A percentile compares a stretch with the other conserved stretches of the same genome.
These are phyloP conservation scores for Fonsecaea monophora DNA, from an alignment of 2,329 filamentous ascomycete genomes.

Conservation along the genomic window DNA sequence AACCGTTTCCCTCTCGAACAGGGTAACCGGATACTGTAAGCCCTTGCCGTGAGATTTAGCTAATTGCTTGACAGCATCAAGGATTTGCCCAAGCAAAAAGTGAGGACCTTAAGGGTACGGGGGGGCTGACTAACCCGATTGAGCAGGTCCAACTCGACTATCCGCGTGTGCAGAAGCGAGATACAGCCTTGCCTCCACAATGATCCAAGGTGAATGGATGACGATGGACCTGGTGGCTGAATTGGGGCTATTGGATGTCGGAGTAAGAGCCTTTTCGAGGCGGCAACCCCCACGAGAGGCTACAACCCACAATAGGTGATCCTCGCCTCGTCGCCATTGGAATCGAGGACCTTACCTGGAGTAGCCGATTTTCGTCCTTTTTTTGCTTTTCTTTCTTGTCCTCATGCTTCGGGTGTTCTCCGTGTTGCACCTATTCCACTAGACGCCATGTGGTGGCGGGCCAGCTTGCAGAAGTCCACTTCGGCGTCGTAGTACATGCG, in stretches of 20 bases:
- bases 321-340: neutral
- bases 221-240: neutral
- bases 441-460: neutral
- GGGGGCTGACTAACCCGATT: neutral
- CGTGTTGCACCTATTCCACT: neutral
- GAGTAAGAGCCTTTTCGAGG: neutral
- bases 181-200: constrained; percentile 13
- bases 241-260: neutral
- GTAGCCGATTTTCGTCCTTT: neutral
- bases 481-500: neutral
- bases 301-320: neutral
- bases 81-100: constrained; percentile 8
- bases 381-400: neutral
- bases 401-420: neutral
- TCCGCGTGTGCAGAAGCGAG: neutral
- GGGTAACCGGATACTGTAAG: neutral
- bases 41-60: neutral
- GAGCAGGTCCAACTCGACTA: neutral
- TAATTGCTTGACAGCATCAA: neutral
- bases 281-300: neutral
- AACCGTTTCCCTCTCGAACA: neutral
- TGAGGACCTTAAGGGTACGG: constrained; percentile 23
- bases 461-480: neutral
- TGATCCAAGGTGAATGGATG: neutral
- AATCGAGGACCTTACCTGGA: constrained; percentile 2